Evolutionary conservation across 441 rosid species (phyloP).

Genomic region (Euphorbia celastroides): DNA sequence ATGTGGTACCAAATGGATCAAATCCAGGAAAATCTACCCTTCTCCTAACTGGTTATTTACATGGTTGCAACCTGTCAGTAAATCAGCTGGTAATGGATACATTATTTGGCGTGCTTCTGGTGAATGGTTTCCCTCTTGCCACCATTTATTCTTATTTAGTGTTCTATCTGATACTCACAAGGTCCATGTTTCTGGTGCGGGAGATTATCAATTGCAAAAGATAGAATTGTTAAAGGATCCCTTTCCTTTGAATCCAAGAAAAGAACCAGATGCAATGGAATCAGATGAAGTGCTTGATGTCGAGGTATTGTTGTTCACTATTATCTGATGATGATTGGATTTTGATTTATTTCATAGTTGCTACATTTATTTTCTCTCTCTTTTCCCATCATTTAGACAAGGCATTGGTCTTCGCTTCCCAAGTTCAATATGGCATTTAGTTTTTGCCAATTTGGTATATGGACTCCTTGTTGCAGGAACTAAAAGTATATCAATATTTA

Average conservation of each 20-base stretch:
- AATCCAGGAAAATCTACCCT: conserved; percentile 58
- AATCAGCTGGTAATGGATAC: conserved; percentile 74
- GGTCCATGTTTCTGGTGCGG: conserved; percentile 92
- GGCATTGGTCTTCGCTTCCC: not conserved
- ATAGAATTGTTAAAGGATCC: conserved; percentile 82
- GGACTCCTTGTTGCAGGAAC: not conserved
- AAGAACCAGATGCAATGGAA: conserved; percentile 64
- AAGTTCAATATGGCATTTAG: not conserved
- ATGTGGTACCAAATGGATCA: conserved; percentile 41
- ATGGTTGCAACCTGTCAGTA: conserved; percentile 68
- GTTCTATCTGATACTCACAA: conserved; percentile 9
- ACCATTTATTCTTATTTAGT: no score
- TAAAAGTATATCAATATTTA: not conserved
- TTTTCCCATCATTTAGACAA: not conserved
- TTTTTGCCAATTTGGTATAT: not conserved
- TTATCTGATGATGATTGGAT: not conserved
- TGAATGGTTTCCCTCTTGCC: not conserved
- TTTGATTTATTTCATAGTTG: not conserved
- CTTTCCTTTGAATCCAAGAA: conserved; percentile 27
- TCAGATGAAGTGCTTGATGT: conserved; percentile 45
- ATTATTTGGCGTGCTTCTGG: conserved; percentile 14
- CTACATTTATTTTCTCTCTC: not conserved
- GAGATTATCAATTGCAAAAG: conserved; percentile 81
- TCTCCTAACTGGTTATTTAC: conserved; percentile 69
- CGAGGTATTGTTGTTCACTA: conserved; percentile 38